Conservation (phyloP, 352 stramenopile species). For the Phytophthora pini region DNA sequence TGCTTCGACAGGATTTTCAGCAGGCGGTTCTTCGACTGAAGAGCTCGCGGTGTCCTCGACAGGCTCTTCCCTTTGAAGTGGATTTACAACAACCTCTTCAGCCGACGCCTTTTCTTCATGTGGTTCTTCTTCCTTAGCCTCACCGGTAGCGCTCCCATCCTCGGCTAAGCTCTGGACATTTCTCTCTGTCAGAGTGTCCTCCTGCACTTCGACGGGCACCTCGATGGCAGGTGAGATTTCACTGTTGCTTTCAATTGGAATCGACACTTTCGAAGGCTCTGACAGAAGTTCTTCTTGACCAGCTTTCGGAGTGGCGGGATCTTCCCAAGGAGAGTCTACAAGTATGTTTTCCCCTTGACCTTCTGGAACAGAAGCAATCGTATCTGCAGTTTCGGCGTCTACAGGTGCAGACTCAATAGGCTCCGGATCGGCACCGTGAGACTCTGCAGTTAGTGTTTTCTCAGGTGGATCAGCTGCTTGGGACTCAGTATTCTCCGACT, state of each 20-base stretch:
- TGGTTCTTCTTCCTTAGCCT: constrained; percentile 3
- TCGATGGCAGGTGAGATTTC: constrained; percentile 4
- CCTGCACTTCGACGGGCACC: neutral
- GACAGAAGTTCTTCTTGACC: neutral
- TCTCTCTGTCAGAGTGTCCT: neutral
- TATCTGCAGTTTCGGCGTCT: neutral
- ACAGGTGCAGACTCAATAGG: neutral
- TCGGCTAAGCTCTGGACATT: constrained; percentile 1
- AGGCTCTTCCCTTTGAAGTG: neutral
- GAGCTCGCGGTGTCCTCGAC: neutral
- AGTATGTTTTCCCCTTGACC: neutral
- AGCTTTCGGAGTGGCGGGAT: neutral
- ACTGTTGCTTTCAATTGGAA: constrained; percentile 2
- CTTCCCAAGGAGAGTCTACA: neutral
- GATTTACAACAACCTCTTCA: neutral
- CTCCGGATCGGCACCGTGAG: neutral
- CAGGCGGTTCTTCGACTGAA: constrained; percentile 1
- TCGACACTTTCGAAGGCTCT: neutral
- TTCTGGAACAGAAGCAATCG: neutral
- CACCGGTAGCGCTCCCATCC: neutral
- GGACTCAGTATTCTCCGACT: neutral
- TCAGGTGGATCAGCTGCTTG: neutral
- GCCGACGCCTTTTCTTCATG: neutral
- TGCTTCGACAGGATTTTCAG: neutral
- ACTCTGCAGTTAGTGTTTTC: neutral